Evolutionary conservation across 2,329 filamentous ascomycete genomes (phyloP), one percentile per base, ranked within the genome.

Genomic region (Colletotrichum godetiae): DNA sequence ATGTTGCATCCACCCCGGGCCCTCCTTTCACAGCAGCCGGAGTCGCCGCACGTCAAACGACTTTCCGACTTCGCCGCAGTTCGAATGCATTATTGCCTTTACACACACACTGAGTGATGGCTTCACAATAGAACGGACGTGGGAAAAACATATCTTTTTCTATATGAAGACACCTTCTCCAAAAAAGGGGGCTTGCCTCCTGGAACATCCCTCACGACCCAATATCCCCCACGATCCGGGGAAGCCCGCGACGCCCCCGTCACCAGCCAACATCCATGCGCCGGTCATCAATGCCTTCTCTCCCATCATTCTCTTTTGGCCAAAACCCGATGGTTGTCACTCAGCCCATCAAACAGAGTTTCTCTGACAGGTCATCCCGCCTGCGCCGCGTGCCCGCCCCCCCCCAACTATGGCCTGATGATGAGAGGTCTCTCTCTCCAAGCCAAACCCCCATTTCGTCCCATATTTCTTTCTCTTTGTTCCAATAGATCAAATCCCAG

Each of bases 201-300:
- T 65, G 35, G 62, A 42, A 29, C 22, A 65, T 57, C 62, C 62
- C 33, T 22, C 55, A 59, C 57, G 22, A 62, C 35, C 11, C 37
- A n/a, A 12, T 42, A 58, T 29, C 29, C 65, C 55, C 42, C 56
- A 52, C 65, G 22, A 31, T 61, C 65, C 65, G 42, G 65, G 65
- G 65, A 67, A 61, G 42, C 42, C 56, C 65, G 56, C 29, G 13
- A 29, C n/a, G 15, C 62, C 52, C 52, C 33, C 33, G 53, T 19
- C 53, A 49, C 60, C 37, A 35, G 70, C 70, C 70, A 73, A 66
- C 49, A 73, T 56, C 70, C 70, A 70, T 73, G 70, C 67, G 46
- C 37, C 42, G 11, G 7, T n/a, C 60, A 35, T 65, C 70, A 64
- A 67, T 59, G 63, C 63, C n/a, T 35, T 29, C 37, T 49, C 13